Percentiles rank a stretch among this genome's conserved stretches.
phyloP scores from a whole-genome alignment of 208 protist genomes.

The Vickermania spadyakhi region DNA sequence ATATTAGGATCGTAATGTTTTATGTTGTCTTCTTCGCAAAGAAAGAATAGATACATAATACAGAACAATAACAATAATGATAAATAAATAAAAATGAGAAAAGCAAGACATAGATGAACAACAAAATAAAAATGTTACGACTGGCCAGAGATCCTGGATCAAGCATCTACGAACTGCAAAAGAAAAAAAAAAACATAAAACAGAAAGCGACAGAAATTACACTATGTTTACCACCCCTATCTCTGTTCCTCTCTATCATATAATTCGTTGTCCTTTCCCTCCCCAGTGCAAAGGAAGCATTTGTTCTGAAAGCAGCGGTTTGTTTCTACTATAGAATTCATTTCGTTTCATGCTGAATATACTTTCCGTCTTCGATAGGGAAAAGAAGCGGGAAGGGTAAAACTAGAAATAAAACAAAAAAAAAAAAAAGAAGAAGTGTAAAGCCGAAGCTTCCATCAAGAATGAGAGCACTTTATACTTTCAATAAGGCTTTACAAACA shows the following conservation, averaged over 20 bases:
- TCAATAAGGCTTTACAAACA: no score
- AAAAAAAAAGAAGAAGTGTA: conserved; percentile 9
- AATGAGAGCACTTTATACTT: no score
- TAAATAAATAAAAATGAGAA: neutral
- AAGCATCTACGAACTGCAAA: conserved; percentile 10
- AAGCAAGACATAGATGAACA: neutral
- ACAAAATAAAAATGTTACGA: no score
- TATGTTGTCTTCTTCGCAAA: neutral
- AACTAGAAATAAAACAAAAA: conserved; percentile 5
- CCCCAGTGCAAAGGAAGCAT: no score
- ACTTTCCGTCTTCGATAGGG: no score
- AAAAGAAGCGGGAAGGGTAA: neutral
- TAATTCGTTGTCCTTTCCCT: no score
- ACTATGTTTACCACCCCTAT: neutral
- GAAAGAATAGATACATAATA: conserved; percentile 4
- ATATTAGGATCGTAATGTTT: neutral
- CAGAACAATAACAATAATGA: conserved; percentile 11
- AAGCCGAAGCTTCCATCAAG: no score
- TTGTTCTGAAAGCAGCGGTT: no score
- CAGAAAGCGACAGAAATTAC: neutral
- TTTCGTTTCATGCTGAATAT: no score
- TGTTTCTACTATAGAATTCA: no score
- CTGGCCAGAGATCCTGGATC: no score
- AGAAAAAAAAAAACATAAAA: conserved; percentile 6
- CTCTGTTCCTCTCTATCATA: no score